Percentiles rank a stretch among this genome's conserved stretches.
phyloP scores from a whole-genome alignment of 495 filamentous ascomycete species.

The Chaetomium tenue region DNA sequence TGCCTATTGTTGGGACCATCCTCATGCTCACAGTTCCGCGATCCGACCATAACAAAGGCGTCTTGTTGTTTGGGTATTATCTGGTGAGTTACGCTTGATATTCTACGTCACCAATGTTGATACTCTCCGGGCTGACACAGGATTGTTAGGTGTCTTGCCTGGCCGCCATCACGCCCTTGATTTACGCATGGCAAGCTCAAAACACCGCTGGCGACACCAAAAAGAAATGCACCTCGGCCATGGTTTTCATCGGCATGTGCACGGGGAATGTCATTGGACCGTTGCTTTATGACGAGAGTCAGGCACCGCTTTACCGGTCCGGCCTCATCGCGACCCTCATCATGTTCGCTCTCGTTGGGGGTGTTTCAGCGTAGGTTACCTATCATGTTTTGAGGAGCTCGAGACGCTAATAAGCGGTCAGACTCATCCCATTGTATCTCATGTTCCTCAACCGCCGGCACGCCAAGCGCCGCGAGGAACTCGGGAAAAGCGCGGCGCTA shows the following conservation, averaged over 20 bases:
- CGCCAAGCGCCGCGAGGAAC: constrained; percentile 42
- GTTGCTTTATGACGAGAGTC: constrained; percentile 58
- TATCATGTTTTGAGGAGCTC: not conserved
- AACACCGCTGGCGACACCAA: constrained; percentile 69
- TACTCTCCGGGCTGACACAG: not conserved
- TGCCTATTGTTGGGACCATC: constrained; percentile 53
- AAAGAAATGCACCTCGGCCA: constrained; percentile 61
- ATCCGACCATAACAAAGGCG: constrained; percentile 37
- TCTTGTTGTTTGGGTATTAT: constrained; percentile 44
- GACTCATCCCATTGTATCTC: constrained; percentile 47
- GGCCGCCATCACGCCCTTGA: constrained; percentile 53
- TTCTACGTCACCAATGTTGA: not conserved
- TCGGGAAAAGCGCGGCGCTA: constrained; percentile 45
- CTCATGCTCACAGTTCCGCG: constrained; percentile 56
- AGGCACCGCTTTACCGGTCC: constrained; percentile 57
- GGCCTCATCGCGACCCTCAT: constrained; percentile 55
- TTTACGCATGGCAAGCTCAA: constrained; percentile 64
- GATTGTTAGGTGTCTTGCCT: constrained; percentile 33
- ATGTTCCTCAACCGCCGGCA: constrained; percentile 50
- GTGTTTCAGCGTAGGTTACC: constrained; percentile 39
- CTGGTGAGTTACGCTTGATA: constrained; percentile 25
- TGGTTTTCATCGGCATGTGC: constrained; percentile 62
- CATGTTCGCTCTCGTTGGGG: constrained; percentile 42
- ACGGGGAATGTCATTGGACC: constrained; percentile 62
- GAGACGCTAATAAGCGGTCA: not conserved